Evolutionary conservation across 2,329 filamentous ascomycete genomes (phyloP), one percentile per base, ranked within the genome.

Genomic region (Ascosphaera apis): DNA sequence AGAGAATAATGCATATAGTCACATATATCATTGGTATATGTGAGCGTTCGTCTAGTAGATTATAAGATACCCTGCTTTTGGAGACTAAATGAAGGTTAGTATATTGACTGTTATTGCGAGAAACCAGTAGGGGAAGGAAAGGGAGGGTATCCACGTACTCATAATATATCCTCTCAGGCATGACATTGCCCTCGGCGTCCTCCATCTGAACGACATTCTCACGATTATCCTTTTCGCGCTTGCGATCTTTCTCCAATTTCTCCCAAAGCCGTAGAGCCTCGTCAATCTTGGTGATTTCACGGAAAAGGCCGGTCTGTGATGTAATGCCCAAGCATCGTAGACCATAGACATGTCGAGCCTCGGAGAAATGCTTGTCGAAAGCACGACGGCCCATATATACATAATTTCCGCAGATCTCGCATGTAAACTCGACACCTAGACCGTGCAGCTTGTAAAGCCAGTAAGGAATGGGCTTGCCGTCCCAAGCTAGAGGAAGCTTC

Each of bases 371-470:
- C 63, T 98, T 98, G 53, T 98, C 88, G 47, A 93, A 98, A 1
- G 84, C 84, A 35, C 88, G 72, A 16, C 88, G 69, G 12, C 88
- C 88, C 78, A 92, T 93, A 61, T 95, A 95, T n/a, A 93, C 83
- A 49, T 83, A 93, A 56, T 95, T 95, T 38, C 88, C 88, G 51
- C 88, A 98, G 38, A 98, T 81, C 53, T 98, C 86, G 61, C 88
- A 98, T 0, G 78, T 67, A 45, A 93, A 92, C 47, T 98, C 88
- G 9, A 92, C 83, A 6, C 88, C 88, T 17, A 98, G 62, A 1
- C 88, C 88, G 51, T 98, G 88, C 12, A 98, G 66, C 46, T 93
- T 88, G 65, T 95, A 98, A 12, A 98, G 67, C 88, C 88, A 98
- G 62, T 88, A 98, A 0, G 91, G 88, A 47, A 98, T 98, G 0